These are phyloP conservation scores for Erucastrum elatum DNA, from an alignment of 345 rosid genomes.

Conservation along the genomic window DNA sequence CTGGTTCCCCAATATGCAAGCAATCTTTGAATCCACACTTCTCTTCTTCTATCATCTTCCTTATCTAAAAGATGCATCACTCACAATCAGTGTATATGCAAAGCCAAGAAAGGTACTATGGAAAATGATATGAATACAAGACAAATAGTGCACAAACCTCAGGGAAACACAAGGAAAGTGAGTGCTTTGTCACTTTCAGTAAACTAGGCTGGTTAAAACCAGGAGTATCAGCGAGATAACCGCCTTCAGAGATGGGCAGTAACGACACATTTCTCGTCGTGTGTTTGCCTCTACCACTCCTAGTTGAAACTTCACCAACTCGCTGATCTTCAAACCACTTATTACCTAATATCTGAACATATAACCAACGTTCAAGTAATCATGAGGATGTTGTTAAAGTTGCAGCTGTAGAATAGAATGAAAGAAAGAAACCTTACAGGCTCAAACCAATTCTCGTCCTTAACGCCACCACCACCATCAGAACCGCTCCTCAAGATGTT, in stretches of 20 bases:
- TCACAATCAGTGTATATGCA: background rate
- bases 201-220: conserved; percentile 93
- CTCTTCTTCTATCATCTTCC: conserved; percentile 47
- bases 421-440: conserved; percentile 53
- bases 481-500: conserved; percentile 66
- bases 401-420: background rate
- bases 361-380: background rate
- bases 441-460: conserved; percentile 64
- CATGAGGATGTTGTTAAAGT: background rate
- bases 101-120: background rate
- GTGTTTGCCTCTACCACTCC: conserved; percentile 90
- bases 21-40: conserved; percentile 81
- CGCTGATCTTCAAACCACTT: conserved; percentile 76
- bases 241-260: conserved; percentile 77
- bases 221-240: conserved; percentile 93
- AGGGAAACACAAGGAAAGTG: conserved; percentile 79
- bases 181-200: conserved; percentile 84
- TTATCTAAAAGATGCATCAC: conserved; percentile 44
- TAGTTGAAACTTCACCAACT: conserved; percentile 76
- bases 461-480: conserved; percentile 27
- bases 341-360: conserved; percentile 52
- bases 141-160: conserved; percentile 55
- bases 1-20: conserved; percentile 85
- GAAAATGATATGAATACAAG: background rate
- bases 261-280: conserved; percentile 83